Conservation (phyloP, 2,329 filamentous ascomycete genomes). For the Penicillium janthinellum region DNA sequence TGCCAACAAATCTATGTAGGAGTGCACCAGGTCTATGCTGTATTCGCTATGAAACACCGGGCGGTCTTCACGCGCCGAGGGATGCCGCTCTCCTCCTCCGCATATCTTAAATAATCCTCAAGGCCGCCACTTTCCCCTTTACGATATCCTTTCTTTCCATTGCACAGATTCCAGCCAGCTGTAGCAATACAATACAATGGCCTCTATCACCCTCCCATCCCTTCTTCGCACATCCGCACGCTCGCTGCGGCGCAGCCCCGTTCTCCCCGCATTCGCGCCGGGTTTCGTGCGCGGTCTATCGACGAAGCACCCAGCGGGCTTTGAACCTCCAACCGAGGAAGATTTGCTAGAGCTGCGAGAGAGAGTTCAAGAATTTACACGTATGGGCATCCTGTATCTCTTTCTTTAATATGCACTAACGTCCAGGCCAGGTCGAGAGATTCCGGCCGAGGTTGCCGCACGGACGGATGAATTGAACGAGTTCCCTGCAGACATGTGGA, state of each 20-base stretch:
- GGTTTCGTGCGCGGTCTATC: constrained; percentile 54
- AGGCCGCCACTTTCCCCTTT: not conserved
- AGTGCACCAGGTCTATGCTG: not conserved
- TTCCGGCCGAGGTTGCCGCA: constrained; percentile 78
- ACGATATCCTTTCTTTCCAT: not conserved
- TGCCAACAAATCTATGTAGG: not conserved
- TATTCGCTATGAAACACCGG: not conserved
- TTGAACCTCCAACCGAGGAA: constrained; percentile 65
- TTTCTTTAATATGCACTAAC: constrained; percentile 2
- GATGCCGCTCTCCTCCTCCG: constrained; percentile 20
- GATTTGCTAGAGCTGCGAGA: constrained; percentile 82
- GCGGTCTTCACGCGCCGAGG: constrained; percentile 23
- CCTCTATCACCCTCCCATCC: constrained; percentile 34
- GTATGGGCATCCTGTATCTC: constrained; percentile 35
- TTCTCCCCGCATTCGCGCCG: constrained; percentile 34
- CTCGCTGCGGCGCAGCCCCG: constrained; percentile 29
- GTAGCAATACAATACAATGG: constrained; percentile 29
- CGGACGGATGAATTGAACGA: constrained; percentile 82
- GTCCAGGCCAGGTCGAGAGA: constrained; percentile 66
- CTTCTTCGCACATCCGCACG: constrained; percentile 38
- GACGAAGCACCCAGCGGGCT: constrained; percentile 67
- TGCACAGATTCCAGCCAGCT: not conserved
- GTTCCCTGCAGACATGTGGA: constrained; percentile 91
- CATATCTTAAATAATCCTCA: constrained; percentile 13
- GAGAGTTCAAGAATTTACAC: constrained; percentile 82